Percentiles rank a stretch among this genome's conserved stretches.
Evolutionary conservation across 2,329 filamentous ascomycete species (phyloP).

Genomic region (Trichoderma aggressivum): DNA sequence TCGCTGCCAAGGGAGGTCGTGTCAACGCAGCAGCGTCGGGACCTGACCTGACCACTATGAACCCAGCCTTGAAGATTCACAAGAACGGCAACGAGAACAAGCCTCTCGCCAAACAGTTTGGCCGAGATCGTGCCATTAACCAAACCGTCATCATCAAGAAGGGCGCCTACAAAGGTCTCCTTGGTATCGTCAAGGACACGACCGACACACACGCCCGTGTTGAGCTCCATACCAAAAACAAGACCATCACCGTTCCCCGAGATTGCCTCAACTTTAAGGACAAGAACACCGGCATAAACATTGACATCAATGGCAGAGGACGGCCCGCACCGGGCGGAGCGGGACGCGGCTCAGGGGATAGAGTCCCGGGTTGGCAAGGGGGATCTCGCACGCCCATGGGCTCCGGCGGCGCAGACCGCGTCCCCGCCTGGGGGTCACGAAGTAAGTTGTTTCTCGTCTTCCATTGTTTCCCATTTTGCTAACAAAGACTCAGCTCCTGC

Average conservation of each 20-base stretch:
- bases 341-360: slow-evolving; percentile 45
- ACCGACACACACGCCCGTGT: slow-evolving; percentile 83
- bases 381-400: slow-evolving; percentile 67
- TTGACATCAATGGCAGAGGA: slow-evolving; percentile 60
- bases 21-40: slow-evolving; percentile 58
- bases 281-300: slow-evolving; percentile 71
- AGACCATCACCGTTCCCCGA: slow-evolving; percentile 81
- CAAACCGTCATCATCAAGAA: slow-evolving; percentile 87
- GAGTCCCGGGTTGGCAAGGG: slow-evolving; percentile 57
- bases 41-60: slow-evolving; percentile 86
- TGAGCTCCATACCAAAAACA: slow-evolving; percentile 91
- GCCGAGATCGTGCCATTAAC: slow-evolving; percentile 79
- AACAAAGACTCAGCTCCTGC: slow-evolving; percentile 49
- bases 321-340: slow-evolving; percentile 43
- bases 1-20: slow-evolving; percentile 90
- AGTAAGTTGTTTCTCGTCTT: slow-evolving; percentile 50
- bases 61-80: slow-evolving; percentile 78
- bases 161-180: slow-evolving; percentile 85
- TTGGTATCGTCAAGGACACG: slow-evolving; percentile 94
- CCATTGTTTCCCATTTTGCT: slow-evolving; percentile 19
- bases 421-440: slow-evolving; percentile 72
- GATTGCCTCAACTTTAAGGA: slow-evolving; percentile 83
- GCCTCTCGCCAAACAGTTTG: slow-evolving; percentile 61
- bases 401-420: slow-evolving; percentile 58
- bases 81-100: slow-evolving; percentile 51